Conservation (phyloP, 352 stramenopile genomes). For the Plasmopara halstedii region DNA sequence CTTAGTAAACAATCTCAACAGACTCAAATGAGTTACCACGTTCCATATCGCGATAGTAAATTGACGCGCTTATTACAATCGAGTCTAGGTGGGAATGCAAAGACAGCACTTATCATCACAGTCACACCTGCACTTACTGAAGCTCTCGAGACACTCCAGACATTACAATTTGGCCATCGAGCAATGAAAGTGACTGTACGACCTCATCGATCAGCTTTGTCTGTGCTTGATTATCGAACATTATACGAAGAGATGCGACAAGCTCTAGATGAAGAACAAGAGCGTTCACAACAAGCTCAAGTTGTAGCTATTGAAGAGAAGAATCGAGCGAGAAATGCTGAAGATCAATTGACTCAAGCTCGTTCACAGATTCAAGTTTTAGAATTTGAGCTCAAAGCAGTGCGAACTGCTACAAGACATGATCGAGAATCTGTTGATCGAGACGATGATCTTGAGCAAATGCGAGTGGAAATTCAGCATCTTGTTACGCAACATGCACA, state of each 20-base stretch:
- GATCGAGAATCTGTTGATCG: background rate
- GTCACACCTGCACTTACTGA: constrained; percentile 41
- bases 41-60: constrained; percentile 73
- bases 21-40: constrained; percentile 28
- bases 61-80: constrained; percentile 60
- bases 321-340: constrained; percentile 4
- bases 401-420: constrained; percentile 17
- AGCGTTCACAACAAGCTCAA: constrained; percentile 18
- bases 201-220: constrained; percentile 52
- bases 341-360: constrained; percentile 50
- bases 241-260: constrained; percentile 56
- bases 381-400: constrained; percentile 50
- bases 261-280: constrained; percentile 34
- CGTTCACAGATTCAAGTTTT: constrained; percentile 52
- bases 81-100: constrained; percentile 66
- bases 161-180: constrained; percentile 65
- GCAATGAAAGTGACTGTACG: constrained; percentile 62
- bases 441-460: constrained; percentile 11
- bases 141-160: constrained; percentile 50
- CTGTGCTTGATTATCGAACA: constrained; percentile 57
- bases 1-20: constrained; percentile 42
- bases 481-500: constrained; percentile 36
- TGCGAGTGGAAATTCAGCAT: constrained; percentile 19
- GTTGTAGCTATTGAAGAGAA: constrained; percentile 16
- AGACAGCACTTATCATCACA: constrained; percentile 60